A percentile compares a stretch with the other conserved stretches of the same genome.
These are phyloP conservation scores for Ammopiptanthus mongolicus DNA, from an alignment of 306 rosid species.

Conservation along the genomic window DNA sequence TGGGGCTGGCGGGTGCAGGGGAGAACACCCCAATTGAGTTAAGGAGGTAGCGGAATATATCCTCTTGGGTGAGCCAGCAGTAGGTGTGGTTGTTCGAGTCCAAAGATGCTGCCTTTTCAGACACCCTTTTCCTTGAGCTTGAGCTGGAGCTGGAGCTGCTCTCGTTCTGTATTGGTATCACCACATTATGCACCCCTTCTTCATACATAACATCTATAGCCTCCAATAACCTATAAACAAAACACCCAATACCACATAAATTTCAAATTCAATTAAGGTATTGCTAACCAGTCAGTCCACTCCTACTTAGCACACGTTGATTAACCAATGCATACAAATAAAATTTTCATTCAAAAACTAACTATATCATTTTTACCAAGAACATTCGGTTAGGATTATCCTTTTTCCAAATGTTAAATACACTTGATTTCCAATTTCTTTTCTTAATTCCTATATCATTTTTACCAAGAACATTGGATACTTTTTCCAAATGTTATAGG, in stretches of 20 bases:
- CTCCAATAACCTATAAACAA: constrained; percentile 44
- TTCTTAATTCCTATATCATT: no score
- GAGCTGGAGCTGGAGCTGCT: constrained; percentile 20
- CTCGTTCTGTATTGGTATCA: constrained; percentile 43
- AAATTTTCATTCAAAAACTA: no score
- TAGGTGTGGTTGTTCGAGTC: constrained; percentile 32
- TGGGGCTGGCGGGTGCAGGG: constrained; percentile 36
- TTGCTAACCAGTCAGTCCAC: no score
- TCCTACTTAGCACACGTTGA: no score
- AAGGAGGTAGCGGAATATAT: constrained; percentile 71
- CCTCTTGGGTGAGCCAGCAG: constrained; percentile 94
- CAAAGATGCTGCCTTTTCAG: not conserved
- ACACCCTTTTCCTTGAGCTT: constrained; percentile 29
- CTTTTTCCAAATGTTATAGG: no score
- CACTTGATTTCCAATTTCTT: no score
- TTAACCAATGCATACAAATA: no score
- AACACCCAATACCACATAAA: no score
- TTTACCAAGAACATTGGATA: no score
- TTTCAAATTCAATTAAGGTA: not conserved
- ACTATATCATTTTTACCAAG: no score
- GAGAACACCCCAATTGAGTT: constrained; percentile 65
- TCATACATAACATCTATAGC: constrained; percentile 63
- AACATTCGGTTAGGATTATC: no score
- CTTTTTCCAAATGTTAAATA: no score
- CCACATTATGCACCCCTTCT: constrained; percentile 74